A percentile compares a stretch with the other conserved stretches of the same genome.
Evolutionary conservation across 192 early-diverging fungal genomes (phyloP).

Genomic region (Coemansia sp.): DNA sequence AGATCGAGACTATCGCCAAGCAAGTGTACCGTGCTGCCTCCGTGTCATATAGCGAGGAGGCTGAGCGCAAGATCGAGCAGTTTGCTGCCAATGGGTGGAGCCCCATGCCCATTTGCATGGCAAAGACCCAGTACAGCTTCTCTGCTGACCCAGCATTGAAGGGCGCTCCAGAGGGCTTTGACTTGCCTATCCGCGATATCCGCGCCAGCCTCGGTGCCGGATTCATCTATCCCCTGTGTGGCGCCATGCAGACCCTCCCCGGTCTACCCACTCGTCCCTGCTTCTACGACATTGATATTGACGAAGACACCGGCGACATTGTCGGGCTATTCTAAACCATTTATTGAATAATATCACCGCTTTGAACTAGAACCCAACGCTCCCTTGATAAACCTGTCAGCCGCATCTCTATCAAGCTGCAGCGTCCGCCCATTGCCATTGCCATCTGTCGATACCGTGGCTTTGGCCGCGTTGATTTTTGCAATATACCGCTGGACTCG

Average conservation of each 20-base stretch:
- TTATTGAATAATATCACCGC: not conserved
- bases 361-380: conserved; percentile 26
- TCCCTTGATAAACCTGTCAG: conserved; percentile 51
- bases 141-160: conserved; percentile 92
- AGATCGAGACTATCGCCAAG: conserved; percentile 90
- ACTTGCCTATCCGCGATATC: conserved; percentile 91
- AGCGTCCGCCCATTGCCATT: conserved; percentile 20
- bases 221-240: conserved; percentile 94
- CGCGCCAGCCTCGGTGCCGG: conserved; percentile 94
- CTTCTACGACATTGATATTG: conserved; percentile 95
- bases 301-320: conserved; percentile 78
- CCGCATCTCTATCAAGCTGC: conserved; percentile 54
- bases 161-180: conserved; percentile 89
- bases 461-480: conserved; percentile 54
- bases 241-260: conserved; percentile 98
- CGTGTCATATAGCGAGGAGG: conserved; percentile 77
- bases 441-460: conserved; percentile 17
- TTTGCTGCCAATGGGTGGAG: conserved; percentile 88
- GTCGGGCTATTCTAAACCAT: conserved; percentile 58
- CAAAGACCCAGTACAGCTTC: conserved; percentile 94
- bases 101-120: conserved; percentile 96
- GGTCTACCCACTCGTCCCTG: conserved; percentile 94
- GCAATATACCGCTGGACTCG: conserved; percentile 42
- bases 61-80: conserved; percentile 83
- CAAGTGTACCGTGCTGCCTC: conserved; percentile 96